phyloP scores from a whole-genome alignment of 164 flowering plant species.

The Macadamia tetraphylla region DNA sequence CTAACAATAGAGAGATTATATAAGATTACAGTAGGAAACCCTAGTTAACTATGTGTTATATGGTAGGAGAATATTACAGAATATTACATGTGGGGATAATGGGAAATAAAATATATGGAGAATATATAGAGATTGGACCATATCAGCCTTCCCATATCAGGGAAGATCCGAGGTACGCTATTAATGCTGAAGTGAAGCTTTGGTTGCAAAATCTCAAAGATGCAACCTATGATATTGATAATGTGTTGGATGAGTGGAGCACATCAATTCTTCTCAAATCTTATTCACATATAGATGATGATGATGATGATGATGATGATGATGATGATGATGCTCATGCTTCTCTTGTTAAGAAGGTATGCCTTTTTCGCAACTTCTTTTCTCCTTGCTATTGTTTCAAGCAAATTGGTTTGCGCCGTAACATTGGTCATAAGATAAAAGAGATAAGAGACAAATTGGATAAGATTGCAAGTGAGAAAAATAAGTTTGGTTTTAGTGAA shows the following conservation, averaged over 20 bases:
- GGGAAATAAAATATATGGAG: too few species aligned
- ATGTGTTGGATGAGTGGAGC: not conserved
- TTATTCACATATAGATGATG: not conserved
- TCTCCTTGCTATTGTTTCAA: not conserved
- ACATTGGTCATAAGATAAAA: not conserved
- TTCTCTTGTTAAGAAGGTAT: not conserved
- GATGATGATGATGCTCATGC: not conserved
- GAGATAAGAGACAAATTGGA: not conserved
- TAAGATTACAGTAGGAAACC: too few species aligned
- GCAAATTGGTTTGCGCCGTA: not conserved
- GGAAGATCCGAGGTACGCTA: too few species aligned
- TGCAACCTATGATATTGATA: not conserved
- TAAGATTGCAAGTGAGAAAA: not conserved
- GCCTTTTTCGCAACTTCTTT: not conserved
- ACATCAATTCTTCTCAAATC: not conserved
- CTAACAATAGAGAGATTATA: too few species aligned
- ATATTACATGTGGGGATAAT: too few species aligned
- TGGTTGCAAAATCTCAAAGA: not conserved
- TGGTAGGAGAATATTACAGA: too few species aligned
- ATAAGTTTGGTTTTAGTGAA: not conserved
- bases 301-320: not conserved
- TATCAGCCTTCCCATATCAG: too few species aligned
- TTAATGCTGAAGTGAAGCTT: not conserved
- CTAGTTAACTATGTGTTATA: too few species aligned
- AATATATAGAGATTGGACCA: too few species aligned